Evolutionary conservation across 164 flowering plant genomes (phyloP), one percentile per base, ranked within the genome.

Genomic region (Macadamia tetraphylla): DNA sequence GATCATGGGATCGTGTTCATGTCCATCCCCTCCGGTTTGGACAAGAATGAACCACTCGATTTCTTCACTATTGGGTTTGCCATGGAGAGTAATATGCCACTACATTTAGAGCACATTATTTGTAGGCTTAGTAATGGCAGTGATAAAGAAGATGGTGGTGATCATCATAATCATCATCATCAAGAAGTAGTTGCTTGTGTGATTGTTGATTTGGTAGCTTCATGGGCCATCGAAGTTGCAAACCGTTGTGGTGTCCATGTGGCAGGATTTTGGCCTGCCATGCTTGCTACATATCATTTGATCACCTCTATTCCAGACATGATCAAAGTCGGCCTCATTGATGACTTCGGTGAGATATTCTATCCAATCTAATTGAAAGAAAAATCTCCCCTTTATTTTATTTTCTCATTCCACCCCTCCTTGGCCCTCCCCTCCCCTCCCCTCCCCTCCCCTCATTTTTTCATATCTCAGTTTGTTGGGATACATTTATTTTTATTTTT

Each of bases 211-310:
- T 67, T 92, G 60, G 60, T 92, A 67, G 92, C 89, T 11, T 92
- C 98, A 5, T 87, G 83, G 85, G 98, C 92, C 3, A 74, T 92
- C 0, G 68, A 75, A 9, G 98, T 92, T 1, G 88, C 81, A 0
- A 12, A 63, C 2, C 68, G 72, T 0, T 79, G 80, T 18, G 78
- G 78, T 2, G 71, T 90, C 5, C 77, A 80, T 0, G 84, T 72
- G 6, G 94, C 82, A 0, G 96, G 98, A n/a, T 90, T 90, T 60
- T 92, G 96, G 98, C 89, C 96, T 1, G 96, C 90, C 71, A 92
- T 92, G 98, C 66, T 84, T 6, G 88, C 88, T 43, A 80, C 89
- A 7, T 92, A 86, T 66, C 74, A 73, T 0, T 67, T 92, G 71
- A 80, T 88, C 15, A 15, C 71, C 0, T 81, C 90, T 57, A 90